Conservation (phyloP, 2,329 filamentous ascomycete species). For the Exophiala sp. region DNA sequence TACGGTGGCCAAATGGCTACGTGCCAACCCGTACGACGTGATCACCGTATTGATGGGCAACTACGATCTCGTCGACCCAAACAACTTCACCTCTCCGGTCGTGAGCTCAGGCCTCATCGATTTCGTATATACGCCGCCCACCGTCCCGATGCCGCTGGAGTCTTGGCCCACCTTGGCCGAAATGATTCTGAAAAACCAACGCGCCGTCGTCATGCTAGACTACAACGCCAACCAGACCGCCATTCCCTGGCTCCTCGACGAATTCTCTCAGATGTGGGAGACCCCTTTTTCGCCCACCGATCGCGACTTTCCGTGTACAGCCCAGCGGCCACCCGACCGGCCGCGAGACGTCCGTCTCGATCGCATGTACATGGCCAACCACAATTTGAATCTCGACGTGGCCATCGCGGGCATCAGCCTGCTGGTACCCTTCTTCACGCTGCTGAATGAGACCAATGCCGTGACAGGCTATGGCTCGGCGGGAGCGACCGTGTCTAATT, state of each 20-base stretch:
- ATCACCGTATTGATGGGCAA: slow-evolving; percentile 83
- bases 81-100: slow-evolving; percentile 62
- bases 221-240: slow-evolving; percentile 72
- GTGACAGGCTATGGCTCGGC: slow-evolving; percentile 60
- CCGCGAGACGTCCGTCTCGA: slow-evolving; percentile 46
- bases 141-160: slow-evolving; percentile 62
- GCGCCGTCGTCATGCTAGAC: slow-evolving; percentile 76
- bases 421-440: slow-evolving; percentile 64
- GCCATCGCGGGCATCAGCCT: slow-evolving; percentile 58
- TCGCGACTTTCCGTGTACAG: slow-evolving; percentile 66
- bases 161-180: slow-evolving; percentile 79
- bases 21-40: slow-evolving; percentile 73
- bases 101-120: slow-evolving; percentile 64
- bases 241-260: slow-evolving; percentile 77
- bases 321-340: slow-evolving; percentile 64
- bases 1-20: slow-evolving; percentile 66
- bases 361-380: slow-evolving; percentile 76
- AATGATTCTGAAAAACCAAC: slow-evolving; percentile 65
- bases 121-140: slow-evolving; percentile 67
- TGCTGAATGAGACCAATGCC: slow-evolving; percentile 67
- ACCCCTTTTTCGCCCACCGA: slow-evolving; percentile 73
- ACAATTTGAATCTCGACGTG: slow-evolving; percentile 80
- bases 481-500: slow-evolving; percentile 59
- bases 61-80: slow-evolving; percentile 63
- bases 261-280: slow-evolving; percentile 88